Evolutionary conservation across 2,329 filamentous ascomycete species (phyloP).

Genomic region (Colletotrichum spaethianum): DNA sequence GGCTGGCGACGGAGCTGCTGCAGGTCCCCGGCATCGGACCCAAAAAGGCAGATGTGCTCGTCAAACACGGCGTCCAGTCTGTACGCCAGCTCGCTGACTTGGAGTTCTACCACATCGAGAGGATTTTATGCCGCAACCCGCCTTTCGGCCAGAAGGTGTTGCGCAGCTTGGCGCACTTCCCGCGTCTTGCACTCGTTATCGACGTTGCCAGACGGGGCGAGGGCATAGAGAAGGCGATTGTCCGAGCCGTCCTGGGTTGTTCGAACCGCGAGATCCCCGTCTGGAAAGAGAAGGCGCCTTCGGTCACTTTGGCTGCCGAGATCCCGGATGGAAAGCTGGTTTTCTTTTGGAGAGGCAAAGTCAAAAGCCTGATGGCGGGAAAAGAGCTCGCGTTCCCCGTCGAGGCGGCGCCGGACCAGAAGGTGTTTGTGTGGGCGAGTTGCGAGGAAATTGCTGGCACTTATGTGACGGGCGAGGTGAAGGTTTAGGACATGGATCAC

Average conservation of each 20-base stretch:
- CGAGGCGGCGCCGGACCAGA: conserved; percentile 65
- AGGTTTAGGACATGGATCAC: neutral
- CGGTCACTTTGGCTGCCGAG: conserved; percentile 82
- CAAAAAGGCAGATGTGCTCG: conserved; percentile 81
- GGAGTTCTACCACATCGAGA: conserved; percentile 82
- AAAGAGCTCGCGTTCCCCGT: conserved; percentile 70
- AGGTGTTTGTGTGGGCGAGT: conserved; percentile 78
- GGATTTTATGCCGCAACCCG: conserved; percentile 82
- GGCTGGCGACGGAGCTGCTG: conserved; percentile 78
- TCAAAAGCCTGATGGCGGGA: conserved; percentile 74
- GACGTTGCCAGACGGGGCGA: conserved; percentile 52
- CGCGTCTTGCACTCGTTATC: conserved; percentile 63
- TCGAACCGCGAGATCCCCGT: conserved; percentile 73
- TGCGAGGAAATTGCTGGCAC: conserved; percentile 88
- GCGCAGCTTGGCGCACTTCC: conserved; percentile 78
- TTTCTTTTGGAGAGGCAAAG: conserved; percentile 77
- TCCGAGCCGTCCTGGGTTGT: conserved; percentile 79
- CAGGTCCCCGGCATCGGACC: conserved; percentile 86
- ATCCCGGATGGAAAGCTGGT: conserved; percentile 77
- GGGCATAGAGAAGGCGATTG: conserved; percentile 55
- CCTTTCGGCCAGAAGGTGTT: conserved; percentile 84
- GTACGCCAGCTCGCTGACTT: conserved; percentile 78
- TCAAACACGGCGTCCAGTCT: conserved; percentile 77
- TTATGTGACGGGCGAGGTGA: conserved; percentile 47
- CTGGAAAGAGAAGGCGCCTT: conserved; percentile 77